Conservation (phyloP, 192 early-diverging fungal species). For the Coemansia umbellata region DNA sequence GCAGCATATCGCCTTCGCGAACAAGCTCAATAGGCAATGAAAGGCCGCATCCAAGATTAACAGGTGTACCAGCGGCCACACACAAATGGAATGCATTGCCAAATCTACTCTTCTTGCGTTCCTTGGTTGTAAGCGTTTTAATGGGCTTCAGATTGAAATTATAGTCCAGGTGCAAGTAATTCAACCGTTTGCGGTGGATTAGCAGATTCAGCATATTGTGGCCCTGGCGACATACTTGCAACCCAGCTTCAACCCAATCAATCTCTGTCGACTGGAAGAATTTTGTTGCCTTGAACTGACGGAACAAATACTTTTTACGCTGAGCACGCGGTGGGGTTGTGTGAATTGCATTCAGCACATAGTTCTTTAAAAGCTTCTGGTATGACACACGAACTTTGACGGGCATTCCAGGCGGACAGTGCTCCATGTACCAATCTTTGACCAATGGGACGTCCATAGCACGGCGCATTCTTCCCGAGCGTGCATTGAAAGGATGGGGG, state of each 20-base stretch:
- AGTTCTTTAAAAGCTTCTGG: conserved; percentile 97
- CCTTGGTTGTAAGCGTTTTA: conserved; percentile 98
- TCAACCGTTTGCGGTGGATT: conserved; percentile 97
- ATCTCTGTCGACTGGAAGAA: conserved; percentile 98
- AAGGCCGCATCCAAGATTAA: conserved; percentile 39
- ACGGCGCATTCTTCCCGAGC: conserved; percentile 85
- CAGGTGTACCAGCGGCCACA: conserved; percentile 48
- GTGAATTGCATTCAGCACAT: conserved; percentile 88
- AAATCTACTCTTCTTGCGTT: conserved; percentile 97
- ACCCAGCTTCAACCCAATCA: conserved; percentile 99
- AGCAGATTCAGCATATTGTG: conserved; percentile 99
- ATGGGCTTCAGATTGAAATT: conserved; percentile 99
- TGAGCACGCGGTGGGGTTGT: conserved; percentile 81
- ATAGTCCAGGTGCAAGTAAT: conserved; percentile 98
- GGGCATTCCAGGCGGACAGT: conserved; percentile 86
- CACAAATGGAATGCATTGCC: conserved; percentile 96
- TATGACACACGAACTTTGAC: conserved; percentile 98
- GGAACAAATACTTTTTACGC: conserved; percentile 93
- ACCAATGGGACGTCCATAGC: conserved; percentile 93
- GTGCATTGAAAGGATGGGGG: conserved; percentile 93
- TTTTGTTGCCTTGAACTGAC: conserved; percentile 92
- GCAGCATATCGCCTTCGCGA: conserved; percentile 17
- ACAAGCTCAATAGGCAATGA: conserved; percentile 44
- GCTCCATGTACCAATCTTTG: conserved; percentile 98
- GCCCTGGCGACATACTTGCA: conserved; percentile 97